Percentiles rank a stretch among this genome's conserved stretches.
These are phyloP conservation scores for Silene noctiflora DNA, from an alignment of 179 eudicot genomes.

Conservation along the genomic window DNA sequence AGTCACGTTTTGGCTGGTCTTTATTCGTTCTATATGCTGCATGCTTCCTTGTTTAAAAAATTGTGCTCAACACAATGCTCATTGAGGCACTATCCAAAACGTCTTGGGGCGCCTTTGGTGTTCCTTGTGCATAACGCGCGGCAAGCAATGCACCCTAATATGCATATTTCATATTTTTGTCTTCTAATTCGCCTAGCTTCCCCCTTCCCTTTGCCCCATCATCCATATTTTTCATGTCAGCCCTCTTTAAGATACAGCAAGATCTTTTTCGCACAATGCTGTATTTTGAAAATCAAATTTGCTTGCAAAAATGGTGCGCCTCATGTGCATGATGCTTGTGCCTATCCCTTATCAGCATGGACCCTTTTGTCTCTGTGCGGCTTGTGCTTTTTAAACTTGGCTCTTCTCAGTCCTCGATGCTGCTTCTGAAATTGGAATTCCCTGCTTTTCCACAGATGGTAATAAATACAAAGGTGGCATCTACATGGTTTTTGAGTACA, in stretches of 20 bases:
- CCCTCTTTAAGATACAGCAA: background rate
- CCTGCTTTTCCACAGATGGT: conserved; percentile 46
- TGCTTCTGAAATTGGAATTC: background rate
- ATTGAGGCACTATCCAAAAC: too few relatives aligned
- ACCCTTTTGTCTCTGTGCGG: too few relatives aligned
- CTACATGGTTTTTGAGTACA: conserved; percentile 98
- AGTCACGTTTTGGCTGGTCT: conserved; percentile 19
- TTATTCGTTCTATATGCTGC: background rate
- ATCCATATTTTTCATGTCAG: too few relatives aligned
- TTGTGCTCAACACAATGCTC: too few relatives aligned
- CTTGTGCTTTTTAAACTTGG: background rate
- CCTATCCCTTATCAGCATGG: background rate
- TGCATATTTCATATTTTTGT: background rate
- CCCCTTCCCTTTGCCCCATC: background rate
- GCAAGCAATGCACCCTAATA: too few relatives aligned
- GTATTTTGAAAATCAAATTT: background rate
- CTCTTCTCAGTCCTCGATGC: background rate
- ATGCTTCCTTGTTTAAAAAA: background rate
- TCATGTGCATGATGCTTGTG: background rate
- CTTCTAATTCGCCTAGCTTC: background rate
- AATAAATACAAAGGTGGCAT: conserved; percentile 78
- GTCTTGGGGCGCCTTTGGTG: too few relatives aligned
- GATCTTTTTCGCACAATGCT: background rate
- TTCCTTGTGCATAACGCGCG: too few relatives aligned
- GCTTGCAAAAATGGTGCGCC: background rate